These are phyloP conservation scores for Pseudogymnoascus sp. DNA, from an alignment of 2,329 filamentous ascomycete species.

Conservation along the genomic window DNA sequence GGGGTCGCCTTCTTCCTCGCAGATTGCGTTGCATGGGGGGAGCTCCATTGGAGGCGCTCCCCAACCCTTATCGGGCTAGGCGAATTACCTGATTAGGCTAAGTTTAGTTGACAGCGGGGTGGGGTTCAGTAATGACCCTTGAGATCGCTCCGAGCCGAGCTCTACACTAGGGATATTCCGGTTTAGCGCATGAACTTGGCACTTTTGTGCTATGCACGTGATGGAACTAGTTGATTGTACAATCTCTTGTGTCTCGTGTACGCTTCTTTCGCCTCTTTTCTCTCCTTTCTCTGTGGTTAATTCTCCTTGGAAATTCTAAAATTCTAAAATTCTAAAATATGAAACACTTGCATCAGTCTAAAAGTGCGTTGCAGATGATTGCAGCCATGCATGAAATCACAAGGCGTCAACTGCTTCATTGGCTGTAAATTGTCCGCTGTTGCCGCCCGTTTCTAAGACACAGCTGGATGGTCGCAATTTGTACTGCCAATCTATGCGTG, in stretches of 20 bases:
- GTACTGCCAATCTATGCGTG: conserved; percentile 5
- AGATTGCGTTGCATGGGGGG: conserved; percentile 7
- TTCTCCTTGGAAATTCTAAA: neutral
- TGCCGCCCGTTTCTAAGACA: neutral
- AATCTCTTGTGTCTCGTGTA: neutral
- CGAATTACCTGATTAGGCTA: neutral
- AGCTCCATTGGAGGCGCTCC: neutral
- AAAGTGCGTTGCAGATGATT: neutral
- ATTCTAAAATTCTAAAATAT: neutral
- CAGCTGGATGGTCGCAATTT: neutral
- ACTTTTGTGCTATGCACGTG: conserved; percentile 6
- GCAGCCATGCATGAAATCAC: neutral
- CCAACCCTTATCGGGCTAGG: neutral
- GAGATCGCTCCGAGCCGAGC: conserved; percentile 7
- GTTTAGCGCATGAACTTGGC: conserved; percentile 5
- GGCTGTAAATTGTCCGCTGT: neutral
- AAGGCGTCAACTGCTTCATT: neutral
- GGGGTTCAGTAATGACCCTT: conserved; percentile 1
- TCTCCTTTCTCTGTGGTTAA: neutral
- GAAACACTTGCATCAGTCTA: neutral
- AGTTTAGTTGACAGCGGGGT: conserved; percentile 3
- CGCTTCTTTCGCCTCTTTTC: neutral
- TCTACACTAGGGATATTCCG: neutral
- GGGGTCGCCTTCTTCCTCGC: conserved; percentile 3
- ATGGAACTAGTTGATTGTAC: neutral